These are phyloP conservation scores for Cajanus cajan DNA, from an alignment of 306 rosid species.

Conservation along the genomic window DNA sequence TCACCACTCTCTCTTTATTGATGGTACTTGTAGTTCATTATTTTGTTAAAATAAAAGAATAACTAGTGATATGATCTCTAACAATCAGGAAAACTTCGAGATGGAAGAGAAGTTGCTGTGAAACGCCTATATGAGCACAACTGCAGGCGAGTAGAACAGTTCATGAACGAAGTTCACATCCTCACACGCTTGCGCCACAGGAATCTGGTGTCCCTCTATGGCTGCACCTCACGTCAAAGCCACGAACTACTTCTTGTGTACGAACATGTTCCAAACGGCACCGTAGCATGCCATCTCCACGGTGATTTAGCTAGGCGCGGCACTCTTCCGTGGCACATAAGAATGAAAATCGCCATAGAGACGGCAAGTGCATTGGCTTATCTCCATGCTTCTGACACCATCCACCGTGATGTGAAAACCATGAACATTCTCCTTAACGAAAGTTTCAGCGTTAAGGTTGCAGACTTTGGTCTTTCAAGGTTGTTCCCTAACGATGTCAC, in stretches of 20 bases:
- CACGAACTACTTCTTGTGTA: conserved; percentile 65
- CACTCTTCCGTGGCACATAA: conserved; percentile 48
- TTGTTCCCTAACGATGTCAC: conserved; percentile 53
- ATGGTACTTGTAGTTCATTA: not conserved
- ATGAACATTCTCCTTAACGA: conserved; percentile 49
- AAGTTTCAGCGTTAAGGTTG: conserved; percentile 58
- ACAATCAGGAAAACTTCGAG: conserved; percentile 62
- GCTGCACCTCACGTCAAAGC: conserved; percentile 58
- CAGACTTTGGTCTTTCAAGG: conserved; percentile 73
- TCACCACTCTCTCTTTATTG: not conserved
- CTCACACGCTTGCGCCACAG: conserved; percentile 53
- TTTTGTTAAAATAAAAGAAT: not conserved
- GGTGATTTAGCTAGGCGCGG: conserved; percentile 25
- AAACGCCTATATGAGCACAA: conserved; percentile 60
- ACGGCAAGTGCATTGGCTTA: conserved; percentile 56
- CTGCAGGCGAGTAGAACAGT: conserved; percentile 53
- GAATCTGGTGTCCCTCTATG: conserved; percentile 64
- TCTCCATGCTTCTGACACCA: conserved; percentile 68
- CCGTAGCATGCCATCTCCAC: conserved; percentile 67
- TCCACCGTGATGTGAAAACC: conserved; percentile 57
- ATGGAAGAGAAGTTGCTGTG: conserved; percentile 78
- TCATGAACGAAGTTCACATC: conserved; percentile 61
- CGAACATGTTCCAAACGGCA: conserved; percentile 45
- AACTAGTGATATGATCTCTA: not conserved
- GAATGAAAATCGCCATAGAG: conserved; percentile 64